phyloP scores from a whole-genome alignment of 805 yeast species.

The Cyberlindnera xylosilytica region DNA sequence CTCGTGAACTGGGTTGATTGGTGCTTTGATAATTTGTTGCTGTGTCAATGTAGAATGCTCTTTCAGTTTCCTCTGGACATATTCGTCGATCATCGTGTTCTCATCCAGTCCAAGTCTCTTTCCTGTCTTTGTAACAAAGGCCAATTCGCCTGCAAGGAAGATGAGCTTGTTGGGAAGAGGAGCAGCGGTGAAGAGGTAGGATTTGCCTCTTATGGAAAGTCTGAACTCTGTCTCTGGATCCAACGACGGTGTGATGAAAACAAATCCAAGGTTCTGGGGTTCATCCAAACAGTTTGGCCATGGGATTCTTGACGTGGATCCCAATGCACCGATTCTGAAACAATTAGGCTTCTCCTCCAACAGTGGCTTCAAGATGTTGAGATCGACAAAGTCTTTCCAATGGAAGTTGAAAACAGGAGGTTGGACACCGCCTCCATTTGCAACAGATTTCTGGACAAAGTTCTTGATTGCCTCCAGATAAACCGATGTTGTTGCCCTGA shows the following conservation, averaged over 20 bases:
- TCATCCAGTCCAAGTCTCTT: conserved; percentile 30
- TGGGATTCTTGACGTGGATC: conserved; percentile 37
- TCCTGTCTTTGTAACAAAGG: conserved; percentile 35
- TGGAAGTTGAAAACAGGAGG: conserved; percentile 41
- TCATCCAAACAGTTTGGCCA: conserved; percentile 41
- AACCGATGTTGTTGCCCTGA: conserved; percentile 32
- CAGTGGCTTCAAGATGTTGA: conserved; percentile 38
- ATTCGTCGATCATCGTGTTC: conserved; percentile 34
- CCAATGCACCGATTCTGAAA: conserved; percentile 41
- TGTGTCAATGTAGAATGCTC: conserved; percentile 21
- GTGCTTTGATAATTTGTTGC: conserved; percentile 30
- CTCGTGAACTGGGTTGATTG: conserved; percentile 28
- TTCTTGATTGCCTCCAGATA: conserved; percentile 33
- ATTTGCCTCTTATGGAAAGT: conserved; percentile 37
- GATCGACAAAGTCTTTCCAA: conserved; percentile 56
- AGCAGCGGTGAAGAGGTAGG: conserved; percentile 42
- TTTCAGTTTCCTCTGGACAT: conserved; percentile 29
- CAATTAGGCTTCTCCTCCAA: conserved; percentile 41
- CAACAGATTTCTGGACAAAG: conserved; percentile 26
- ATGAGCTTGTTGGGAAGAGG: conserved; percentile 42
- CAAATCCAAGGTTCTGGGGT: conserved; percentile 29
- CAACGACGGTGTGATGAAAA: conserved; percentile 26
- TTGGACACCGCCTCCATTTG: conserved; percentile 22
- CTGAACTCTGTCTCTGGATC: conserved; percentile 36
- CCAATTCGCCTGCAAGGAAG: conserved; percentile 40